Base-by-base conservation (phyloP, 306 rosid genomes). In the Ammopiptanthus mongolicus region DNA sequence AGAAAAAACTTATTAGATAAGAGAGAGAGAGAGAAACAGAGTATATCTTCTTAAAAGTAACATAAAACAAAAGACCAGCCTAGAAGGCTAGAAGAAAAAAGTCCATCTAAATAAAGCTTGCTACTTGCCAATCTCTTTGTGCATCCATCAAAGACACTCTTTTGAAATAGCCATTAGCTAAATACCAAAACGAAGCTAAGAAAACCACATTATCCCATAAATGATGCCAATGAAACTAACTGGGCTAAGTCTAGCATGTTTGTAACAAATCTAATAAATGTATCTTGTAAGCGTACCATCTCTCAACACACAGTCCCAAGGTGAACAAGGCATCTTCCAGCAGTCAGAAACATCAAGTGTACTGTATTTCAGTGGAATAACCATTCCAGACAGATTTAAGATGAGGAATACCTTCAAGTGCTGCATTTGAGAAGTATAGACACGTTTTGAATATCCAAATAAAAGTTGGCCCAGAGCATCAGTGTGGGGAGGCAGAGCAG, bases 381-480 rank as follows among this genome's bases (percentile, higher is more conserved):
- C 36, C 17, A 69, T 21, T 73, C 70, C 23, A 65, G 71, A 73
- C 18, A 23, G 13, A 73, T 57, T 57, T 73, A 57, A 65, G 64
- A 55, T 42, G 25, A 73, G 21, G 39, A 19, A 41, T 76, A 90
- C 97, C 97, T 90, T 92, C 88, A 92, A 80, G 84, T 92, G 97
- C 77, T 85, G 93, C 77, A 92, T 83, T 84, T 92, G 97, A 73
- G 96, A 89, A 65, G 91, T 82, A 78, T 85, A 90, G 65, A 90
- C 87, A 41, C 91, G 86, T 73, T 87, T 92, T 0, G 93, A 82
- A 83, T 90, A 90, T 84, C 88, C 91, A 22, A 86, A 85, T 66
- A 92, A 73, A 78, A 92, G 97, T 84, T 88, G 93, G 61, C 96
- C 97, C 65, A 90, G 91, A 23, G 96, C 97, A 87, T 92, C 97